Conservation (phyloP, 2,329 filamentous ascomycete species). For the Colletotrichum eremochloae region DNA sequence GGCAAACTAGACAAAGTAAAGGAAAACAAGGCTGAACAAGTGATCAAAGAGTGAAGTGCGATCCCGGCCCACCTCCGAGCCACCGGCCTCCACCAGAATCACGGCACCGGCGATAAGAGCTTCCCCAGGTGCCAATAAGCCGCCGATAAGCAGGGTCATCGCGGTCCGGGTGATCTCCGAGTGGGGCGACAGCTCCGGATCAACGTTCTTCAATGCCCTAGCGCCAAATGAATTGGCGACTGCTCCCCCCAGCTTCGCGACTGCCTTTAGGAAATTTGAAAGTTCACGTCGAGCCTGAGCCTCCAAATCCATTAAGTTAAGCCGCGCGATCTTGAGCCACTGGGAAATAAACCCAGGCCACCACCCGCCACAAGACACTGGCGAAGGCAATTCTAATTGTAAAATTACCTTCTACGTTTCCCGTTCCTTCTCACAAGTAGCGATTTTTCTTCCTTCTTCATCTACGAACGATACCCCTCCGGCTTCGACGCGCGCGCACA, state of each 20-base stretch:
- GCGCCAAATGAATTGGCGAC: slow-evolving; percentile 58
- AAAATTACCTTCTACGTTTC: neutral
- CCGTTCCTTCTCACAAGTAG: neutral
- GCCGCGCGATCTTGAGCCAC: slow-evolving; percentile 35
- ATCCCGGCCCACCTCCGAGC: slow-evolving; percentile 35
- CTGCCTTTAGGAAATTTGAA: slow-evolving; percentile 56
- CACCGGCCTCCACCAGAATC: slow-evolving; percentile 23
- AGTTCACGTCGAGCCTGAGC: slow-evolving; percentile 44
- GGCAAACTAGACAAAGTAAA: neutral
- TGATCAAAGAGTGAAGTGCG: slow-evolving; percentile 32
- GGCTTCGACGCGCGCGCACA: slow-evolving; percentile 25
- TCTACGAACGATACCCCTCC: slow-evolving; percentile 35
- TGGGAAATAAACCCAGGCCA: slow-evolving; percentile 1
- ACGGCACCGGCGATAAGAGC: slow-evolving; percentile 31
- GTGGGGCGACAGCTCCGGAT: slow-evolving; percentile 46
- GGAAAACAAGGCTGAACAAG: neutral
- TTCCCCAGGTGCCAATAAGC: slow-evolving; percentile 16
- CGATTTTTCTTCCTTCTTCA: slow-evolving; percentile 23
- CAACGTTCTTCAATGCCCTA: slow-evolving; percentile 55
- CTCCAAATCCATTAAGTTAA: slow-evolving; percentile 30
- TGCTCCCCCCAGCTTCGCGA: slow-evolving; percentile 54
- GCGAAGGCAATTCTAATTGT: slow-evolving; percentile 15
- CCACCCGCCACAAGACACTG: slow-evolving; percentile 2
- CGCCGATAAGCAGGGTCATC: neutral
- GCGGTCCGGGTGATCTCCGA: slow-evolving; percentile 31